These are phyloP conservation scores for Coniophora puteana DNA, from an alignment of 1,284 basidiomycete species.

Conservation along the genomic window DNA sequence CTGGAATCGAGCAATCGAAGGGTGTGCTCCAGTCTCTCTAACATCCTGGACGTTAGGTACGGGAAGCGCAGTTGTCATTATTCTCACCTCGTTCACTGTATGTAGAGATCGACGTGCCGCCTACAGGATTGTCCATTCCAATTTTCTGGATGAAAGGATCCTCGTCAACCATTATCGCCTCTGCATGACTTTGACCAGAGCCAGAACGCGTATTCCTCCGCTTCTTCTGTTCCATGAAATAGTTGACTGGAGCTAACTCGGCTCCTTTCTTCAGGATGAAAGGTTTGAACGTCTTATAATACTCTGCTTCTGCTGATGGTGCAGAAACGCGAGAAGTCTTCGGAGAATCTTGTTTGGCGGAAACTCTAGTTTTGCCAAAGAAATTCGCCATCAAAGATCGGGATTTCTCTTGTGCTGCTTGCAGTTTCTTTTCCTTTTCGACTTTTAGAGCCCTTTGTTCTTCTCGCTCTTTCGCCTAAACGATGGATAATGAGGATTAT, in stretches of 20 bases:
- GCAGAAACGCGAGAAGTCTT: constrained; percentile 33
- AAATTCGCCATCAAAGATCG: constrained; percentile 74
- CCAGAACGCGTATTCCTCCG: constrained; percentile 19
- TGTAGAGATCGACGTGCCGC: constrained; percentile 8
- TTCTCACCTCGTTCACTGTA: neutral
- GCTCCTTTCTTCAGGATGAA: constrained; percentile 74
- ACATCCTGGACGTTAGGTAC: neutral
- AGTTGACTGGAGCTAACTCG: constrained; percentile 67
- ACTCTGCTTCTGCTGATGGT: constrained; percentile 56
- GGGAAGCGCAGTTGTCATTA: no score
- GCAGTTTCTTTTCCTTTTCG: constrained; percentile 59
- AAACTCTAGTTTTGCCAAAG: constrained; percentile 57
- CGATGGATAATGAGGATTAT: constrained; percentile 1
- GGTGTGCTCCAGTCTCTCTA: constrained; percentile 13
- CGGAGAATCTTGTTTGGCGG: constrained; percentile 23
- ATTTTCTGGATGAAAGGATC: constrained; percentile 33
- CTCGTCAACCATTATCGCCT: constrained; percentile 53
- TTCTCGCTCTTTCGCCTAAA: constrained; percentile 64
- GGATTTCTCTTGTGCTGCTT: constrained; percentile 65
- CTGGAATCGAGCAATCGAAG: constrained; percentile 10
- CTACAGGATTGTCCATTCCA: constrained; percentile 16
- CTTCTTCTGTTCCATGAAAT: constrained; percentile 44
- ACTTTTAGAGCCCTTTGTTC: constrained; percentile 61
- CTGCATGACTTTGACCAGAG: constrained; percentile 26
- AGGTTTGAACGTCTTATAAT: constrained; percentile 70